Evolutionary conservation across 352 stramenopile species (phyloP), one percentile per base, ranked within the genome.

Genomic region (Pythium brassicae): DNA sequence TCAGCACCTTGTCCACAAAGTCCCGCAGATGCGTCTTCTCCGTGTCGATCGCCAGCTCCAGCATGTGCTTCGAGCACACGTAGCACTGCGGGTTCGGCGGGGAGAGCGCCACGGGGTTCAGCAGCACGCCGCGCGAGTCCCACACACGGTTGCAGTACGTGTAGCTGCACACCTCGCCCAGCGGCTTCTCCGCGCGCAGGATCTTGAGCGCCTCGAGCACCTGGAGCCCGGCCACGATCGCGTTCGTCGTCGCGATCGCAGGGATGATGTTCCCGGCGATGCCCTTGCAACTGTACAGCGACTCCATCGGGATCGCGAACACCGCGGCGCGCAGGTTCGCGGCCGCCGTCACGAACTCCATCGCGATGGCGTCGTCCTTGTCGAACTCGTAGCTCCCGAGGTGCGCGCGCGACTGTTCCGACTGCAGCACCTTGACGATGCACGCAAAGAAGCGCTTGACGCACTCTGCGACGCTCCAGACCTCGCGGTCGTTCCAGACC

Each of bases 221-320:
- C 51, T 95, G 86, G 22, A 99, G 77, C 6, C 97, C 97, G 0
- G 97, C 97, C 23, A 99, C 96, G 68, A 99, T 99, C 19, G 98
- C 98, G 72, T 99, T 99, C n/a, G 97, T 99, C 17, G 97, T 99
- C 12, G 97, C 97, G 69, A 99, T 99, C 19, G 98, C 97, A 45
- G 97, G 97, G 55, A 99, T 99, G 62, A 99, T 99, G 69, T 99
- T 99, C 22, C 98, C 98, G 6, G 98, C 98, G 61, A 99, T 99
- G 26, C 97, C 97, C 75, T 99, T 99, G 76, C 96, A 93, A 40
- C 66, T 86, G 60, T 92, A 95, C n/a, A 95, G 65, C 19, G 83
- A 94, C 57, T 92, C 83, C 75, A 84, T 89, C 12, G 60, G 10
- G 57, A 95, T 95, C 8, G 69, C 72, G 42, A 95, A 95, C 45